Evolutionary conservation across 331 rosid species (phyloP).

Genomic region (Erythrophleum ivorense): DNA sequence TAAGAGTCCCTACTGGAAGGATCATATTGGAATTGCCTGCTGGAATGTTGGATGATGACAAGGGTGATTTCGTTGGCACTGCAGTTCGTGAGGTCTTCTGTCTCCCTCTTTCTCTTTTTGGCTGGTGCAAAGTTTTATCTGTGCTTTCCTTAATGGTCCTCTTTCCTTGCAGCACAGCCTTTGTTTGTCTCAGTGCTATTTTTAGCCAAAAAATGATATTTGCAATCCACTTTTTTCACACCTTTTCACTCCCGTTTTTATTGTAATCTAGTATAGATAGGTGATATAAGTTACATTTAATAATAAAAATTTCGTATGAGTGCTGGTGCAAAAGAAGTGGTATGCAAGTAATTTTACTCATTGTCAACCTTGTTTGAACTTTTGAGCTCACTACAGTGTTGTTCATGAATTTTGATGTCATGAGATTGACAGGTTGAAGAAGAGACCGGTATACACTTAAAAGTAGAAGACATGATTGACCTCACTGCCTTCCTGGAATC

Average conservation of each 20-base stretch:
- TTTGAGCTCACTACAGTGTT: background rate
- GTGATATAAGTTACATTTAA: background rate
- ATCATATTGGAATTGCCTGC: slow-evolving; percentile 90
- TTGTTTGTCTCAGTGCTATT: slow-evolving; percentile 21
- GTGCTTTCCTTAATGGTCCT: background rate
- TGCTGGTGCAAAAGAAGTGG: background rate
- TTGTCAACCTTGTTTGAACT: slow-evolving; percentile 7
- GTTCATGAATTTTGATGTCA: slow-evolving; percentile 20
- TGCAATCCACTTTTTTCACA: background rate
- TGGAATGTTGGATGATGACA: slow-evolving; percentile 88
- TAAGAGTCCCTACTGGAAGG: slow-evolving; percentile 90
- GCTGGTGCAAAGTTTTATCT: slow-evolving; percentile 5
- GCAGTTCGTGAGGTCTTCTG: slow-evolving; percentile 86
- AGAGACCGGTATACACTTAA: slow-evolving; percentile 80
- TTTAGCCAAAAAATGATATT: background rate
- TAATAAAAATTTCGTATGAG: background rate
- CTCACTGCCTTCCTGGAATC: slow-evolving; percentile 83
- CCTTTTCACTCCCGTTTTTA: background rate
- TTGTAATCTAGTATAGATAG: background rate
- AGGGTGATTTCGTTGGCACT: slow-evolving; percentile 84
- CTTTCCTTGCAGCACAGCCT: slow-evolving; percentile 23
- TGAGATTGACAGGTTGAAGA: slow-evolving; percentile 77
- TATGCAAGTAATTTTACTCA: background rate
- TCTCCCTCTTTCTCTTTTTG: slow-evolving; percentile 29
- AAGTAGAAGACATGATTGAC: slow-evolving; percentile 75